phyloP scores from a whole-genome alignment of 176 grass and related monocot species.

The Oryza rufipogon region DNA sequence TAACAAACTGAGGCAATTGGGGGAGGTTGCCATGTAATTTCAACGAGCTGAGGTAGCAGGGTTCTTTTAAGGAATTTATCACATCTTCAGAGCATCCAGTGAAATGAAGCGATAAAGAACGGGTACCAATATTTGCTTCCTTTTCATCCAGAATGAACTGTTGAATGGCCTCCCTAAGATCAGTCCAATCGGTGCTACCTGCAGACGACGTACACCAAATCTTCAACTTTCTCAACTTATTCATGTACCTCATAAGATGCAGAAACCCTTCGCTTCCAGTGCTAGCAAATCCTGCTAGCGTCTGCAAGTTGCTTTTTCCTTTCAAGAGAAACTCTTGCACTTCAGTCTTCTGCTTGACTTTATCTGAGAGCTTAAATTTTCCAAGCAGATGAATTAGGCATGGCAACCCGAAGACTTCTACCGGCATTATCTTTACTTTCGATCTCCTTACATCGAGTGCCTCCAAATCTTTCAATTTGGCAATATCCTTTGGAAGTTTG shows the following conservation, averaged over 20 bases:
- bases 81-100: not conserved
- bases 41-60: constrained; percentile 31
- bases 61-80: constrained; percentile 19
- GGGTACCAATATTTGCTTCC: not conserved
- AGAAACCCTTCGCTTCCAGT: constrained; percentile 5
- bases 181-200: not conserved
- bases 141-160: constrained; percentile 30
- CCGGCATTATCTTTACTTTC: not conserved
- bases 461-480: constrained; percentile 2
- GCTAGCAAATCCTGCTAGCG: constrained; percentile 20
- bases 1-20: constrained; percentile 31
- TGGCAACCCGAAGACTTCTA: constrained; percentile 19
- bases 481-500: not conserved
- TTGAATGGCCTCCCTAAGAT: constrained; percentile 22
- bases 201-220: not conserved
- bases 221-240: constrained; percentile 19
- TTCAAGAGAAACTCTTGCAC: constrained; percentile 4
- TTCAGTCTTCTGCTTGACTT: constrained; percentile 13
- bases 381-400: constrained; percentile 35
- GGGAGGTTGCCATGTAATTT: not conserved
- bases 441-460: constrained; percentile 1
- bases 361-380: constrained; percentile 1
- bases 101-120: constrained; percentile 32
- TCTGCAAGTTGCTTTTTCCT: constrained; percentile 33
- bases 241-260: constrained; percentile 10